Evolutionary conservation across 305 asterid species (phyloP).

Genomic region (Striga hermonthica): DNA sequence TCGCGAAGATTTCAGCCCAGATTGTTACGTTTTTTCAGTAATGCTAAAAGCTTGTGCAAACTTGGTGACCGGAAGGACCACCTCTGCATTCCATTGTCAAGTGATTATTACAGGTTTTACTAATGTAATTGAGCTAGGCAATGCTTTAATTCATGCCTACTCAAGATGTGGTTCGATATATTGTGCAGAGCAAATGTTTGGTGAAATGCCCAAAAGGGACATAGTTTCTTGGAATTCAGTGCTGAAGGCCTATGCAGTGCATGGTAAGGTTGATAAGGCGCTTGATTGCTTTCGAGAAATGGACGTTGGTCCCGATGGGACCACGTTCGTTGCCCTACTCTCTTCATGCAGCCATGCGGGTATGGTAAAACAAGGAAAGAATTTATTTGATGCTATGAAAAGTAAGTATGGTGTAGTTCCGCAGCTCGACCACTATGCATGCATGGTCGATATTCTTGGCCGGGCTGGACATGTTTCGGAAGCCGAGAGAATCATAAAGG

Average conservation of each 20-base stretch:
- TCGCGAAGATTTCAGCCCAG: constrained; percentile 42
- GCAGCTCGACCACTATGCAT: constrained; percentile 81
- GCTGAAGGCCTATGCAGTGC: constrained; percentile 71
- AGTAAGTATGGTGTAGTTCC: constrained; percentile 60
- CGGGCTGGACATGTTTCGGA: constrained; percentile 62
- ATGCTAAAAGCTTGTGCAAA: constrained; percentile 72
- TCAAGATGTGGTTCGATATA: constrained; percentile 64
- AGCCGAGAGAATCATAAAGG: constrained; percentile 56
- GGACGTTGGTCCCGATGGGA: constrained; percentile 55
- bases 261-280: constrained; percentile 59
- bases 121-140: constrained; percentile 45
- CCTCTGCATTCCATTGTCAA: constrained; percentile 55
- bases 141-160: constrained; percentile 70
- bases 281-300: constrained; percentile 46
- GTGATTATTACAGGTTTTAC: constrained; percentile 47
- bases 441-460: constrained; percentile 79
- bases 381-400: constrained; percentile 49
- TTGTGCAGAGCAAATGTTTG: constrained; percentile 50
- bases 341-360: constrained; percentile 90
- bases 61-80: constrained; percentile 50
- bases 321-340: constrained; percentile 77
- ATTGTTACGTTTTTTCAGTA: constrained; percentile 54
- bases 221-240: constrained; percentile 78
- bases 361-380: constrained; percentile 69
- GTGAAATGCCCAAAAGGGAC: constrained; percentile 63